These are phyloP conservation scores for Stachybotrys echinatus DNA, from an alignment of 2,329 filamentous ascomycete genomes.

Conservation along the genomic window DNA sequence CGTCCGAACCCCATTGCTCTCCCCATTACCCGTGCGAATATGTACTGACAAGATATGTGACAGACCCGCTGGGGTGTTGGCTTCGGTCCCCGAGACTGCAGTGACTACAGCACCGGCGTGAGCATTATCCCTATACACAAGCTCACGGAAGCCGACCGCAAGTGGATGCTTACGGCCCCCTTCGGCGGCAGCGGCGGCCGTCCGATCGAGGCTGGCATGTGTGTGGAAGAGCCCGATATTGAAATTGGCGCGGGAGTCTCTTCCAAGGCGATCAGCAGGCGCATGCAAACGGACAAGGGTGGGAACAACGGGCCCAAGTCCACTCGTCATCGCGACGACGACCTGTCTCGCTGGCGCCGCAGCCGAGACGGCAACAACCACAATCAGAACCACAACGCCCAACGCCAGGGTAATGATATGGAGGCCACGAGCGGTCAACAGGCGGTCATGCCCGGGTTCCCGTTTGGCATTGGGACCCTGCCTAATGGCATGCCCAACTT, in stretches of 20 bases:
- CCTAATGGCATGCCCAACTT: slow-evolving; percentile 39
- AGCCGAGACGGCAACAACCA: slow-evolving; percentile 18
- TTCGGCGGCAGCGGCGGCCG: slow-evolving; percentile 87
- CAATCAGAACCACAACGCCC: slow-evolving; percentile 1
- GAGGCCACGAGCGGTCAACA: slow-evolving; percentile 8
- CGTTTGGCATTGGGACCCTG: slow-evolving; percentile 33
- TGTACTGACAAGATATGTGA: slow-evolving; percentile 8
- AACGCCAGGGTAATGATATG: not conserved
- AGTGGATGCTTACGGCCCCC: slow-evolving; percentile 94
- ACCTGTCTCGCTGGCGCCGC: slow-evolving; percentile 24
- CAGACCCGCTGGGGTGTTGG: slow-evolving; percentile 96
- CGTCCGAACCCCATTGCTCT: slow-evolving; percentile 23
- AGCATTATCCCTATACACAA: slow-evolving; percentile 90
- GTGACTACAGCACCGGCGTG: slow-evolving; percentile 87
- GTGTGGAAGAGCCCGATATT: slow-evolving; percentile 96
- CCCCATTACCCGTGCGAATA: slow-evolving; percentile 9
- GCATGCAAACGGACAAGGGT: slow-evolving; percentile 65
- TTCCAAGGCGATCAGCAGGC: slow-evolving; percentile 74
- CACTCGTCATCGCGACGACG: slow-evolving; percentile 39
- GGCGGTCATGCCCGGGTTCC: slow-evolving; percentile 21
- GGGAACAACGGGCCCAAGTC: slow-evolving; percentile 62
- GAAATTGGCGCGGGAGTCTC: slow-evolving; percentile 97
- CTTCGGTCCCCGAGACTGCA: slow-evolving; percentile 94
- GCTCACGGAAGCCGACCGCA: slow-evolving; percentile 91
- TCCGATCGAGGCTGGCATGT: slow-evolving; percentile 74